These are phyloP conservation scores for Lycium barbarum DNA, from an alignment of 257 asterid genomes.

Conservation along the genomic window DNA sequence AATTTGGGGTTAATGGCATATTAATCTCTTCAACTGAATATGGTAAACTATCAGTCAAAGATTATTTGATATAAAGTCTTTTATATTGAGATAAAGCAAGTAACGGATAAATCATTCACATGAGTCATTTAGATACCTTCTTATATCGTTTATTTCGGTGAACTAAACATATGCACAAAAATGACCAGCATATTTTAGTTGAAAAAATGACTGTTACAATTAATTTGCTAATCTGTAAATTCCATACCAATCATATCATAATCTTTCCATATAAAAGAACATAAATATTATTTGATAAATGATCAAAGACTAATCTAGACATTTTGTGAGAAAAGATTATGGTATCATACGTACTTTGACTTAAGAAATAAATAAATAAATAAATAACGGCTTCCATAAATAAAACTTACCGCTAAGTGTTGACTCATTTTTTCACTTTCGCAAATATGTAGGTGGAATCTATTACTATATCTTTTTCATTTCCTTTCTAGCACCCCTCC, in stretches of 20 bases:
- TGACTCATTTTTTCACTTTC: not conserved
- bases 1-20: not conserved
- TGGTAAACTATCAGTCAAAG: too few relatives aligned
- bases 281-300: not conserved
- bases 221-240: not conserved
- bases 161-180: not conserved
- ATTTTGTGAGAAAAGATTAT: not conserved
- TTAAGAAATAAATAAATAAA: slow-evolving; percentile 3
- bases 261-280: not conserved
- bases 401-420: not conserved
- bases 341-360: not conserved
- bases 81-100: not conserved
- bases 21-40: not conserved
- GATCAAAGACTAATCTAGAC: not conserved
- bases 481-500: not conserved
- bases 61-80: not conserved
- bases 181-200: not conserved
- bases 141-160: not conserved
- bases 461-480: not conserved
- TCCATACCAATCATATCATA: not conserved
- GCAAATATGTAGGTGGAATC: not conserved
- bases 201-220: not conserved
- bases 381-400: not conserved
- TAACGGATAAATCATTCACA: not conserved
- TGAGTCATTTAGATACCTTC: not conserved